phyloP scores from a whole-genome alignment of 2,329 filamentous ascomycete species.

The Sclerotinia spermophila region DNA sequence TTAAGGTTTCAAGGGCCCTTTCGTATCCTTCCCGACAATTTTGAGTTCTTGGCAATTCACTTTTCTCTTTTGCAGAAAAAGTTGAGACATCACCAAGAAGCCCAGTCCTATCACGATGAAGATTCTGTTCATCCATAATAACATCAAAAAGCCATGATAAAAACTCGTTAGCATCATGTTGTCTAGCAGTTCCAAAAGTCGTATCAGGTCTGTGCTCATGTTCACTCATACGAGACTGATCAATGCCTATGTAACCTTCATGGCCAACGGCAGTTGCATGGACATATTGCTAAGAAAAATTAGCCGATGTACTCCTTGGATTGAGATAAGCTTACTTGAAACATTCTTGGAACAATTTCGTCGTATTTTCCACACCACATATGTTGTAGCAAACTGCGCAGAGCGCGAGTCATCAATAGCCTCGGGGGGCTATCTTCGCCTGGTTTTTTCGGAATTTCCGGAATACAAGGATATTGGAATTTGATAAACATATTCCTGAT shows the following conservation, averaged over 20 bases:
- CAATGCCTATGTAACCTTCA: neutral
- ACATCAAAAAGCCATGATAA: neutral
- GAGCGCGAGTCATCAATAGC: conserved; percentile 57
- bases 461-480: conserved; percentile 54
- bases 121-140: conserved; percentile 13
- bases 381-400: conserved; percentile 53
- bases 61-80: neutral
- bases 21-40: conserved; percentile 9
- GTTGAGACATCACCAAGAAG: neutral
- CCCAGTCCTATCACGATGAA: neutral
- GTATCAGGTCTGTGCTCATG: neutral
- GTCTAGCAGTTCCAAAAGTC: conserved; percentile 9
- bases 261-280: conserved; percentile 24
- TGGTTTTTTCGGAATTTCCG: conserved; percentile 63
- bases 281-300: conserved; percentile 26
- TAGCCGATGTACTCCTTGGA: conserved; percentile 11
- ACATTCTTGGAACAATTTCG: conserved; percentile 49
- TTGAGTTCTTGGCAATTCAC: conserved; percentile 5
- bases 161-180: conserved; percentile 18
- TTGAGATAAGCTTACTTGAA: conserved; percentile 46
- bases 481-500: conserved; percentile 63
- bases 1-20: neutral
- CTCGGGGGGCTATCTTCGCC: conserved; percentile 52
- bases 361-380: conserved; percentile 37
- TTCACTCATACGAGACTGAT: too few relatives aligned